These are phyloP conservation scores for Sanghuangporus weigelae DNA, from an alignment of 1,284 basidiomycete species.

Conservation along the genomic window DNA sequence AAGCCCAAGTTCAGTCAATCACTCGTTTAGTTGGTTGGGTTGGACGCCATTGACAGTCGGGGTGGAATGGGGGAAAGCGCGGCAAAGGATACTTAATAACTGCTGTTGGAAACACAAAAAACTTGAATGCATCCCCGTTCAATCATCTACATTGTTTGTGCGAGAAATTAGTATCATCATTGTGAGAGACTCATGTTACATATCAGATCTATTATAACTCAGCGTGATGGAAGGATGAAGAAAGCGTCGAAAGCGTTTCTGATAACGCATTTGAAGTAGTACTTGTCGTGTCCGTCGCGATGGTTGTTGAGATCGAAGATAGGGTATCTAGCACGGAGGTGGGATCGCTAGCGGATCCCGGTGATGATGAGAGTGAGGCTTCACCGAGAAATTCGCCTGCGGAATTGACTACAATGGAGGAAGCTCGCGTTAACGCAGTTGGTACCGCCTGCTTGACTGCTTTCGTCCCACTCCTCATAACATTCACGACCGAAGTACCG, in stretches of 20 bases:
- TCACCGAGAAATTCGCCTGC: neutral
- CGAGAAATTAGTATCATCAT: neutral
- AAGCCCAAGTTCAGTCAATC: conserved; percentile 14
- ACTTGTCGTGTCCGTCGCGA: neutral
- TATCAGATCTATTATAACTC: neutral
- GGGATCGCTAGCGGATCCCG: too few relatives aligned
- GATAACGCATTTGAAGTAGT: neutral
- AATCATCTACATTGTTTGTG: neutral
- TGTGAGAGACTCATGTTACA: too few relatives aligned
- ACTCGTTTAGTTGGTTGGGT: neutral
- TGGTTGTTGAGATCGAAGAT: too few relatives aligned
- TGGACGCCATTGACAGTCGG: neutral
- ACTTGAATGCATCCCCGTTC: neutral
- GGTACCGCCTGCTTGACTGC: neutral
- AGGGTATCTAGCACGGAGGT: too few relatives aligned
- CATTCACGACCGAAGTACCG: neutral
- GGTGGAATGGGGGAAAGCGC: neutral
- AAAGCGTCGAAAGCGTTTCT: neutral
- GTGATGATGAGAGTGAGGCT: neutral
- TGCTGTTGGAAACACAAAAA: neutral
- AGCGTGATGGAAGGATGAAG: neutral
- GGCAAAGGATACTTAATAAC: neutral
- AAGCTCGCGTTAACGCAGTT: neutral
- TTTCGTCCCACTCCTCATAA: neutral
- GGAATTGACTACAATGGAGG: neutral